phyloP scores from a whole-genome alignment of 2,329 filamentous ascomycete genomes.

The Sordariomycetes sp. region DNA sequence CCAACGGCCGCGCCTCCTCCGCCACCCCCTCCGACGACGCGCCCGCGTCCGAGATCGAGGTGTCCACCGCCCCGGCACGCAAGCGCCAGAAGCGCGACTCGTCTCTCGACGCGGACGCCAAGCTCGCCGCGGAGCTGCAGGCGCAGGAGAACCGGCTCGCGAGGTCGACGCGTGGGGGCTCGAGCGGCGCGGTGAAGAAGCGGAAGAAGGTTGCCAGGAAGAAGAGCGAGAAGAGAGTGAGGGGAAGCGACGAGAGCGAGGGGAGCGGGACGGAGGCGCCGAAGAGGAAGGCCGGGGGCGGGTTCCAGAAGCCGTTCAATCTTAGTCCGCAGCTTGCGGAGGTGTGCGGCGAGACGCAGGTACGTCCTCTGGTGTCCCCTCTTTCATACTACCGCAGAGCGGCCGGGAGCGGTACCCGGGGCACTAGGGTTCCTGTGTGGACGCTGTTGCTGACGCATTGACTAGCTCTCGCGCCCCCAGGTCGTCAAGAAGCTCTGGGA shows the following conservation, averaged over 20 bases:
- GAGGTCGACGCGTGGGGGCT: slow-evolving; percentile 60
- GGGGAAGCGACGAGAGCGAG: slow-evolving; percentile 69
- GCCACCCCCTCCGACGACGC: slow-evolving; percentile 16
- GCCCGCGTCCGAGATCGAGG: slow-evolving; percentile 28
- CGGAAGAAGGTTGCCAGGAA: slow-evolving; percentile 62
- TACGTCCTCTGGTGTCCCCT: slow-evolving; percentile 23
- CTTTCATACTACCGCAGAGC: too few relatives aligned
- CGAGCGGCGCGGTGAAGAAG: slow-evolving; percentile 42
- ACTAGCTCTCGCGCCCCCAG: slow-evolving; percentile 77
- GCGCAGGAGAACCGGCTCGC: slow-evolving; percentile 72
- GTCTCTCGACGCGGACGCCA: slow-evolving; percentile 64
- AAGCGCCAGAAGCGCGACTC: slow-evolving; percentile 58
- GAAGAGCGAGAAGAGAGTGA: slow-evolving; percentile 65
- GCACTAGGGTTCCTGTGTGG: too few relatives aligned
- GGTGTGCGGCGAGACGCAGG: slow-evolving; percentile 56
- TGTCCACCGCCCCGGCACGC: slow-evolving; percentile 32
- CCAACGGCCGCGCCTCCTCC: slow-evolving; percentile 13
- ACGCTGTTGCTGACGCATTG: not conserved
- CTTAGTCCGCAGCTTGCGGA: slow-evolving; percentile 58
- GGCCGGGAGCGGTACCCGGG: too few relatives aligned
- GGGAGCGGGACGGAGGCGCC: slow-evolving; percentile 38
- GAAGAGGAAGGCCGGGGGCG: slow-evolving; percentile 76
- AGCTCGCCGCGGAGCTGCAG: slow-evolving; percentile 76
- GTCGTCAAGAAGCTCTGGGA: slow-evolving; percentile 95
- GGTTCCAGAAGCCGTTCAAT: slow-evolving; percentile 80